Evolutionary conservation across 139 green algal genomes (phyloP).

Genomic region (Chlorella sp.): DNA sequence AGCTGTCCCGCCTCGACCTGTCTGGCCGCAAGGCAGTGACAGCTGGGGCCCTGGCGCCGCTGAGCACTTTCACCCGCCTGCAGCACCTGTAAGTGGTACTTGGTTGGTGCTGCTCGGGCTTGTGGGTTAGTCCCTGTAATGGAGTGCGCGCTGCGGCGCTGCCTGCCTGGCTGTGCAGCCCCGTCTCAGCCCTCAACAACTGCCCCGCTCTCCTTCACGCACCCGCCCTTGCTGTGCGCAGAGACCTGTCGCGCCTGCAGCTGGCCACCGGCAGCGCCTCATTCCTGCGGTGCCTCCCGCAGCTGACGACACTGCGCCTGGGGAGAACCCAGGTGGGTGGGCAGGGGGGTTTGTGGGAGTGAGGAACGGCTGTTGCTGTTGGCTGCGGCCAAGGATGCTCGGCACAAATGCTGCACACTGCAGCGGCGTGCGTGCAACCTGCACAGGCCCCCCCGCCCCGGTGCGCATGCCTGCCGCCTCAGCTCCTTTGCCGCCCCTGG

Average conservation of each 20-base stretch:
- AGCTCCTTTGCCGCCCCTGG: neutral
- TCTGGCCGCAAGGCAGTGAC: neutral
- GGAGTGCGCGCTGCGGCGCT: no score
- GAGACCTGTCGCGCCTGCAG: neutral
- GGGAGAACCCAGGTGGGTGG: neutral
- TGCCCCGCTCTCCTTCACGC: neutral
- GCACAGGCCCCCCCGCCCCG: neutral
- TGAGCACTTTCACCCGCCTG: neutral
- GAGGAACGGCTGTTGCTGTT: neutral
- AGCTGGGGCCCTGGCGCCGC: neutral
- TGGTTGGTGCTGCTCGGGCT: no score
- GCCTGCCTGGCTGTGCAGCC: no score
- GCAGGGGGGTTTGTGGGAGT: neutral
- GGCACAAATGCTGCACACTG: neutral
- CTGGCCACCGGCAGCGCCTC: neutral
- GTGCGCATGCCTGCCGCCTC: neutral
- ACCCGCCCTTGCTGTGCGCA: neutral
- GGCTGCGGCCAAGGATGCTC: neutral
- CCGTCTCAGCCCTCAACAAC: neutral
- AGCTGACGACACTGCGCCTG: neutral
- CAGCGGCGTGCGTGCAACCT: no score
- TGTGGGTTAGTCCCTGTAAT: no score
- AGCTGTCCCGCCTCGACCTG: slow-evolving; percentile 5
- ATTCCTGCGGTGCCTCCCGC: neutral
- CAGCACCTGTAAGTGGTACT: neutral